Evolutionary conservation across 768 basidiomycete species (phyloP).

Genomic region (Fomitopsis serialis): DNA sequence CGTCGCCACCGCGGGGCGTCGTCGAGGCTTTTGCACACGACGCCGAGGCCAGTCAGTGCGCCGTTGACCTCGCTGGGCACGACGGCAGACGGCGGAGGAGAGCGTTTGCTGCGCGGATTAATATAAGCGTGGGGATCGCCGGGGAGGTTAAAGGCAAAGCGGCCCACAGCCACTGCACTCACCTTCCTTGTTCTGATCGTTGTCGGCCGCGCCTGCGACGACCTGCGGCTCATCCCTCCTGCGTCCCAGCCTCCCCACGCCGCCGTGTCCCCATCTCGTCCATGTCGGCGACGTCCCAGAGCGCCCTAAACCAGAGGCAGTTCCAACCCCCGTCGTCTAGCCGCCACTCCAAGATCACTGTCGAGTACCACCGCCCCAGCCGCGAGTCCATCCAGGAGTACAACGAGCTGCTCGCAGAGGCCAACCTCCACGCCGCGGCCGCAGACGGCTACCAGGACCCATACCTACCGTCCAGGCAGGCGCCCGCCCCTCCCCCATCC

Average conservation of each 20-base stretch:
- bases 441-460: conserved; percentile 36
- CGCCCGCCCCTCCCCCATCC: conserved; percentile 33
- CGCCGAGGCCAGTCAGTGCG: background rate
- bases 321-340: conserved; percentile 30
- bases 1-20: background rate
- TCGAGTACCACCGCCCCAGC: conserved; percentile 74
- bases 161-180: background rate
- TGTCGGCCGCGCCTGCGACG: background rate
- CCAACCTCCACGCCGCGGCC: conserved; percentile 49
- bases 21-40: background rate
- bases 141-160: background rate
- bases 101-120: background rate
- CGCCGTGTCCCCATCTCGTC: background rate
- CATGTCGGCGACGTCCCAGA: conserved; percentile 31
- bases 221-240: background rate
- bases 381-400: conserved; percentile 76
- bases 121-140: background rate
- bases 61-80: background rate
- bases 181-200: conserved; percentile 3
- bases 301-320: conserved; percentile 43
- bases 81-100: background rate
- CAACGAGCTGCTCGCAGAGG: conserved; percentile 62
- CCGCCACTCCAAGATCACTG: conserved; percentile 50
- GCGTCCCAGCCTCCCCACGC: background rate
- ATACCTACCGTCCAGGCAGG: conserved; percentile 40